Base-by-base conservation (phyloP, 2,329 filamentous ascomycete species). In the Aureobasidium sp. region DNA sequence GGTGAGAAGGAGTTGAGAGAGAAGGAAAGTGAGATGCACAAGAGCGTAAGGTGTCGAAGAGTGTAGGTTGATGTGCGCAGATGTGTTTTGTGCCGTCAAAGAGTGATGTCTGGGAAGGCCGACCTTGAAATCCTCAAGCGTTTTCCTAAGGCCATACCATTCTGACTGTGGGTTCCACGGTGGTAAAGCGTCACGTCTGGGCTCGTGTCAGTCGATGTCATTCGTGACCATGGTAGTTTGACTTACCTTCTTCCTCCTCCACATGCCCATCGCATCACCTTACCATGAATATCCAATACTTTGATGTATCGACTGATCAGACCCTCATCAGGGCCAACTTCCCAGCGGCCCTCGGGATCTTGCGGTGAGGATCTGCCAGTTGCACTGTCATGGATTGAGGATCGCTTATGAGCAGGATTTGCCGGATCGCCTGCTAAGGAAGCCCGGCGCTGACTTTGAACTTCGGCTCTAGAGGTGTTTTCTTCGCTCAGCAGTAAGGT, bases 1-100 rank as follows among this genome's bases (percentile, higher is more conserved):
- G 68, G 88, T 84, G 32, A 89, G 77, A 75, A 88, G 84, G 65
- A 90, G 85, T 62, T 82, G 80, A 69, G 85, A 89, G 2, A 89
- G 76, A 1, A 82, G 81, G 63, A 84, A 82, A 0, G 89, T 80
- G 67, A 86, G 84, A 68, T 90, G 87, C 61, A 90, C 75, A 3
- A 87, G 80, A 10, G 86, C 82, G 68, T 87, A 90, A 8, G 82
- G 80, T 50, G 85, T 86, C 1, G 84, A 84, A 1, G 83, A 84
- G 46, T 84, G 80, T 61, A 84, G 80, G 64, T 83, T 84, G 67
- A 88, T 84, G 68, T 89, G 86, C 27, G 82, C 84, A 67, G 84
- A 82, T 47, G 86, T 85, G 69, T 89, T 89, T 44, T 79, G 78
- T 7, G 79, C 75, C 1, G 81, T 86, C 57, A 87, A 79, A 1